Evolutionary conservation across 768 basidiomycete species (phyloP), one percentile per base, ranked within the genome.

Genomic region (Auricularia heimuer): DNA sequence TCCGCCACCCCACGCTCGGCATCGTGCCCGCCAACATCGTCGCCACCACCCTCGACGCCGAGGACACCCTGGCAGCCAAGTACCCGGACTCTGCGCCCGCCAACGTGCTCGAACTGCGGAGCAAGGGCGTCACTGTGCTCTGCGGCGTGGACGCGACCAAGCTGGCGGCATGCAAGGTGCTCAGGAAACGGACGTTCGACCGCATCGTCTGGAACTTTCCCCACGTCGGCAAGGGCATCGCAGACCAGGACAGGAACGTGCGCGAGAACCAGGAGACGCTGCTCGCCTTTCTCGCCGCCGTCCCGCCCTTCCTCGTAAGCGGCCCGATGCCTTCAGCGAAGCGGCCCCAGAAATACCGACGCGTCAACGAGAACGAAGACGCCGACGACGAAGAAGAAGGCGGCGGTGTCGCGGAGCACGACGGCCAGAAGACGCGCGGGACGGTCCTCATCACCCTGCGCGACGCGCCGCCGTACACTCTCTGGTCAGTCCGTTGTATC

Each of bases 191-290:
- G 67, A 82, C 76, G 64, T 90, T 89, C 83, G 88, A 93, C 75
- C 84, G 83, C 67, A 82, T 98, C 65, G 85, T 92, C 6, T 98
- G 93, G 88, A 97, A 98, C 73, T 98, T 98, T 73, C 96, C 96
- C 65, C 96, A 98, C 77, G 89, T 90, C 70, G 95, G 95, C 33
- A 92, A 86, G 72, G 93, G 95, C 2, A 94, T 98, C 67, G 84
- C 90, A 29, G 93, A 98, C 74, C 93, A 95, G 75, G 89, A 95
- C 71, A 84, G 95, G 61, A 98, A 97, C 75, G 91, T 98, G 66
- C 76, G 90, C 16, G 87, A 88, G 4, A 97, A 98, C 73, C 96
- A 98, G 70, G 70, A 86, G 21, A 81, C 97, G 21, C 76, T 98
- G 37, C 80, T 97, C 34, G 85, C 83, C 4, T 97, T 97, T 72